These are phyloP conservation scores for Lactarius psammicola DNA, from an alignment of 768 basidiomycete genomes.

Conservation along the genomic window DNA sequence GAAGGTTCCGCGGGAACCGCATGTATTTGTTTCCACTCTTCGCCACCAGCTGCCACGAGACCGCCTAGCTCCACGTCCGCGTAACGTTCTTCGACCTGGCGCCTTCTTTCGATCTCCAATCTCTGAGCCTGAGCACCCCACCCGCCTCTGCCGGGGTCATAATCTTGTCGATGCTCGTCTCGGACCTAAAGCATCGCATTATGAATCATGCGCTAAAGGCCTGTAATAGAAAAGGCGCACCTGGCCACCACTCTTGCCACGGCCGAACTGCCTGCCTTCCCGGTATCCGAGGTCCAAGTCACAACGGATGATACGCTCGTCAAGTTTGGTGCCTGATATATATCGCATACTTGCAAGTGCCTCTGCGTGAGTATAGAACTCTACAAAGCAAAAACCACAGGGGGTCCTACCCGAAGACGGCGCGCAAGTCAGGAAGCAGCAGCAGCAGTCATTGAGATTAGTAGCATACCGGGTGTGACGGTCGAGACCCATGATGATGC, in stretches of 20 bases:
- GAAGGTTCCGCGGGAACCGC: slow-evolving; percentile 39
- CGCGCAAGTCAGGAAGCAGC: background rate
- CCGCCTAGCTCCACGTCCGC: slow-evolving; percentile 75
- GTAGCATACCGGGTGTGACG: slow-evolving; percentile 70
- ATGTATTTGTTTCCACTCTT: slow-evolving; percentile 77
- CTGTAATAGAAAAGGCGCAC: slow-evolving; percentile 35
- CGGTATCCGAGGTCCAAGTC: slow-evolving; percentile 96
- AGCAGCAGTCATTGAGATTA: background rate
- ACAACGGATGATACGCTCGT: slow-evolving; percentile 97
- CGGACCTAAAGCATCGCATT: slow-evolving; percentile 48
- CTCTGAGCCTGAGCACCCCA: slow-evolving; percentile 88
- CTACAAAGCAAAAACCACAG: slow-evolving; percentile 94
- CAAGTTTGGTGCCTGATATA: slow-evolving; percentile 96
- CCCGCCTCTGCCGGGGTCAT: slow-evolving; percentile 93
- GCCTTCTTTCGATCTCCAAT: slow-evolving; percentile 68
- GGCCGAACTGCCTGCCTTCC: slow-evolving; percentile 95
- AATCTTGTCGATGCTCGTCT: slow-evolving; percentile 96
- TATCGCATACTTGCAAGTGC: slow-evolving; percentile 91
- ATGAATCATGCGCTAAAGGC: background rate
- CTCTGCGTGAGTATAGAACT: slow-evolving; percentile 93
- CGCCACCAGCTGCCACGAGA: slow-evolving; percentile 80
- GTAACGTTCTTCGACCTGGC: slow-evolving; percentile 85
- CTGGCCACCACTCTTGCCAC: slow-evolving; percentile 97
- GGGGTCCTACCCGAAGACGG: slow-evolving; percentile 61
- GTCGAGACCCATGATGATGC: slow-evolving; percentile 94